Evolutionary conservation across 257 asterid genomes (phyloP).

Genomic region (Eustoma russellianum): DNA sequence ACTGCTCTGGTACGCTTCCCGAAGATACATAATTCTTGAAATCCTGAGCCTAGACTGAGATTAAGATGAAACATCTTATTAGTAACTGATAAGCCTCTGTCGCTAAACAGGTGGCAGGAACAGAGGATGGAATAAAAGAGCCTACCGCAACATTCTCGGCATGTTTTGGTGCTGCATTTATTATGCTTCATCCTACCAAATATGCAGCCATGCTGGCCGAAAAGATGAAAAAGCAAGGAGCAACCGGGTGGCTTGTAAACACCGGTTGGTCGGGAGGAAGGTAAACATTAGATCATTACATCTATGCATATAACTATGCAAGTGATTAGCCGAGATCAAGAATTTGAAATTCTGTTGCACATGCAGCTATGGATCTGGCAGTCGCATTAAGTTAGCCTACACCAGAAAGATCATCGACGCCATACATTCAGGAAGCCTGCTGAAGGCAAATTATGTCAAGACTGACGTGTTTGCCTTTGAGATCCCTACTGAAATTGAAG

Average conservation of each 20-base stretch:
- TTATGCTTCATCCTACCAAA: constrained; percentile 86
- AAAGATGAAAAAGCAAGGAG: constrained; percentile 78
- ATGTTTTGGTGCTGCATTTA: constrained; percentile 94
- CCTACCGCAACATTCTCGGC: constrained; percentile 94
- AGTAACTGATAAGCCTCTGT: background rate
- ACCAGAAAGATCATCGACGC: constrained; percentile 89
- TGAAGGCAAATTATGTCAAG: constrained; percentile 47
- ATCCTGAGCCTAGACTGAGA: background rate
- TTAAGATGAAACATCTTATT: background rate
- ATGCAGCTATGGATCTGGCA: constrained; percentile 74
- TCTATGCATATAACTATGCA: background rate
- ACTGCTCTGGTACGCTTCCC: constrained; percentile 59
- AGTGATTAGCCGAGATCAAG: background rate
- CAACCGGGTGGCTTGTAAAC: constrained; percentile 91
- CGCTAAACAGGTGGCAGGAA: constrained; percentile 75
- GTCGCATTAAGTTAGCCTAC: constrained; percentile 69
- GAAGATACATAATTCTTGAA: background rate
- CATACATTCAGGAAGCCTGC: constrained; percentile 66
- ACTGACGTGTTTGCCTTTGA: constrained; percentile 86
- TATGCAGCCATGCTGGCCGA: constrained; percentile 90
- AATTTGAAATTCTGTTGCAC: background rate
- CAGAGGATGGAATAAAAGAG: constrained; percentile 92
- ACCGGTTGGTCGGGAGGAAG: constrained; percentile 99
- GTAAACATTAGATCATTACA: constrained; percentile 18
- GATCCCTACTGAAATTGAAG: constrained; percentile 75